Conservation (phyloP, 1,284 basidiomycete genomes). For the Trichosporon asahii region DNA sequence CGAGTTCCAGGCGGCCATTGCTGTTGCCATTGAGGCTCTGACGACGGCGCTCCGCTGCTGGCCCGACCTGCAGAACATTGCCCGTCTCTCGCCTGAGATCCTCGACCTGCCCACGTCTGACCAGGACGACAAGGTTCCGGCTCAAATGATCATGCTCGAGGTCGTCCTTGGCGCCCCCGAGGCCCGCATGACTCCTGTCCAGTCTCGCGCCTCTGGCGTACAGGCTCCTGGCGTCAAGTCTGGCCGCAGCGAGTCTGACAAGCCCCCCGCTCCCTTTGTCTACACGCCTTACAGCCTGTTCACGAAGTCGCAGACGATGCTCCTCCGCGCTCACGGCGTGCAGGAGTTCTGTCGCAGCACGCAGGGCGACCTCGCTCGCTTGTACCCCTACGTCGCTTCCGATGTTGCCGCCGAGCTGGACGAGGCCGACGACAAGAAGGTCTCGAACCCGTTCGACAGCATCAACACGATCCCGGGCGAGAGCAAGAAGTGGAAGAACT, state of each 20-base stretch:
- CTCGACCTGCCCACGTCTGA: conserved; percentile 53
- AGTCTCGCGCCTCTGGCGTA: conserved; percentile 45
- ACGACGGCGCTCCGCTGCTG: conserved; percentile 53
- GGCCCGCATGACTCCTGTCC: conserved; percentile 39
- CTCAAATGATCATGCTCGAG: conserved; percentile 54
- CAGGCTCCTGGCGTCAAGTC: conserved; percentile 42
- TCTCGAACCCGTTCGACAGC: conserved; percentile 24
- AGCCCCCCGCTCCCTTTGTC: conserved; percentile 54
- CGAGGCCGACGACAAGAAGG: conserved; percentile 33
- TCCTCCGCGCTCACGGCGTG: conserved; percentile 50
- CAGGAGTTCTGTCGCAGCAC: conserved; percentile 50
- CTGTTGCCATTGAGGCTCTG: conserved; percentile 55
- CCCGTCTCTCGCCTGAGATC: conserved; percentile 55
- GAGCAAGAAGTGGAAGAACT: conserved; percentile 24
- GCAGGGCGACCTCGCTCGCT: conserved; percentile 45
- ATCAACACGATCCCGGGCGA: conserved; percentile 11
- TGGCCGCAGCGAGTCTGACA: conserved; percentile 47
- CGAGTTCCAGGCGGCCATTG: conserved; percentile 55
- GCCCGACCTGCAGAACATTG: conserved; percentile 52
- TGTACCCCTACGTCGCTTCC: conserved; percentile 47
- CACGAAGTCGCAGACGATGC: conserved; percentile 54
- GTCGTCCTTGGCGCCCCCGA: conserved; percentile 53
- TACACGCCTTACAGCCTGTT: conserved; percentile 57
- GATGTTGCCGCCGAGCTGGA: conserved; percentile 46
- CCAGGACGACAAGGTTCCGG: conserved; percentile 43